These are phyloP conservation scores for Rhynchospora tenuis DNA, from an alignment of 176 grass and related monocot species.

Conservation along the genomic window DNA sequence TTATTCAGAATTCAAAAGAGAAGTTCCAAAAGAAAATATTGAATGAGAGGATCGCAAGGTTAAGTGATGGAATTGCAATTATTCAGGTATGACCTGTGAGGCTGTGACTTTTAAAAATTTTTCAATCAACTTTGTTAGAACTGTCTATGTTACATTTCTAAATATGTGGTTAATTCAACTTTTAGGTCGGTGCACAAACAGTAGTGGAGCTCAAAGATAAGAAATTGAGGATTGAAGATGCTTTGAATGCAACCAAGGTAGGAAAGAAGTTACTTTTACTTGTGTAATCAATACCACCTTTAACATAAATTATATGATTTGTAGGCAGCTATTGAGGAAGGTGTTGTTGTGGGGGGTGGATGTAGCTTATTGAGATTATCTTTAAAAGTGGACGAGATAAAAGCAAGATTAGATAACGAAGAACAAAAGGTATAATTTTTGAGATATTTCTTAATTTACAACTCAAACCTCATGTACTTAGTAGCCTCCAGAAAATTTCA, in stretches of 20 bases:
- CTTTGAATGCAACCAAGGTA: slow-evolving; percentile 93
- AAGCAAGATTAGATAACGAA: slow-evolving; percentile 66
- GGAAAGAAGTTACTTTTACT: background rate
- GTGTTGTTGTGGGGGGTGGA: slow-evolving; percentile 92
- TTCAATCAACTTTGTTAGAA: background rate
- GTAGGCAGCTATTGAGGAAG: slow-evolving; percentile 96
- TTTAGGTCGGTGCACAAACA: slow-evolving; percentile 88
- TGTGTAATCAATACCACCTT: slow-evolving; percentile 25
- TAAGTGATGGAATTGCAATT: slow-evolving; percentile 81
- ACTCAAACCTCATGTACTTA: background rate
- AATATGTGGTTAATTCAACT: slow-evolving; percentile 25
- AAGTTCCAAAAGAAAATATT: slow-evolving; percentile 84
- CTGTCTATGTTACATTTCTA: slow-evolving; percentile 13
- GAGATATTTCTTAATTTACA: background rate
- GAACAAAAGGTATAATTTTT: slow-evolving; percentile 62
- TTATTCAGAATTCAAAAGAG: slow-evolving; percentile 56
- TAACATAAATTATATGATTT: slow-evolving; percentile 7
- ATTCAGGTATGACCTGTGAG: slow-evolving; percentile 54
- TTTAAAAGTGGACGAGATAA: slow-evolving; percentile 61
- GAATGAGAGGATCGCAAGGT: slow-evolving; percentile 82
- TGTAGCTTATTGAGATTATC: slow-evolving; percentile 90
- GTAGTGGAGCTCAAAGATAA: slow-evolving; percentile 95
- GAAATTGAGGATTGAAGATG: slow-evolving; percentile 91
- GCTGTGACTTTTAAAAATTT: slow-evolving; percentile 3
- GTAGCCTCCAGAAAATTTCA: background rate